Evolutionary conservation across 306 rosid genomes (phyloP), one percentile per base, ranked within the genome.

Genomic region (Trifolium repens): DNA sequence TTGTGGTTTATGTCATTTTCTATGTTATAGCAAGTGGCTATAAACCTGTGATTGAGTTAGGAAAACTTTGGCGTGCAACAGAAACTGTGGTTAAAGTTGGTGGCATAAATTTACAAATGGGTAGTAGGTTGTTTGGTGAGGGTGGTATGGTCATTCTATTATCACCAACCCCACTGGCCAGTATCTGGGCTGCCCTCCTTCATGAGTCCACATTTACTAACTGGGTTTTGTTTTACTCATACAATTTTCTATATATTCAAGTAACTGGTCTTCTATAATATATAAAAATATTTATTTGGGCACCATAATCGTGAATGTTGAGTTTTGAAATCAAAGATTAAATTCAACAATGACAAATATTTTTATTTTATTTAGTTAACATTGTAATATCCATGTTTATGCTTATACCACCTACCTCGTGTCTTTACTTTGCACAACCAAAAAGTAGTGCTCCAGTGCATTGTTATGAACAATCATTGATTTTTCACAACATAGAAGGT

Each of bases 111-210:
- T 19, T 60, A 14, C 10, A 61, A 14, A 61, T 32, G 22, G 22
- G 39, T 27, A n/a, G 39, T 27, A n/a, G 43, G 67, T 32, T 12
- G 67, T 43, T 61, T 61, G 67, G 67, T 61, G 67, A 61, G 67
- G 43, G 67, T 32, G 4, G 32, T 61, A 30, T 12, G 5, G 67
- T 61, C 67, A 30, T 61, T 60, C 43, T 61, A 14, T 32, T 61
- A 10, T 32, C 43, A 61, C 67, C 67, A 61, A 61, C 67, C 67
- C 43, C 67, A 32, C 22, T 30, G 9, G 2, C 42, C 2, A 37
- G 9, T 44, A 5, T 4, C 15, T 11, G 15, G 12, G 65, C 6
- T 27, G 19, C 3, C 60, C 30, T 54, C 26, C 26, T 26, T 60
- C 19, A 11, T 59, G 66, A 5, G 9, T 40, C 5, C 66, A 14